These are phyloP conservation scores for Colletotrichum sp. DNA, from an alignment of 2,329 filamentous ascomycete genomes.

Conservation along the genomic window DNA sequence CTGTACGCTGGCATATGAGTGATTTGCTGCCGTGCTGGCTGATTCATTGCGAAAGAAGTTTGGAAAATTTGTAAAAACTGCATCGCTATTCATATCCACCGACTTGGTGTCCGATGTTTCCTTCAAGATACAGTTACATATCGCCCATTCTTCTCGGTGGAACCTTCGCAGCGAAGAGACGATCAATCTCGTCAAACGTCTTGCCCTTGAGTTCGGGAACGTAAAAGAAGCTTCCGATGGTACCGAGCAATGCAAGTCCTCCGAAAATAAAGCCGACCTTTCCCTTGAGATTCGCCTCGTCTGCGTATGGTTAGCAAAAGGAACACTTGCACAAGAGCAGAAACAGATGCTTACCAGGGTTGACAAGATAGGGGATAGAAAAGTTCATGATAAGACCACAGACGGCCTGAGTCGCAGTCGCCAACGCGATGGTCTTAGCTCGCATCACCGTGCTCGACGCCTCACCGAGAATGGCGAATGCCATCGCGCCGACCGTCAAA, in stretches of 20 bases:
- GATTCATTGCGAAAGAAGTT: too few species aligned
- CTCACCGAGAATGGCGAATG: conserved; percentile 59
- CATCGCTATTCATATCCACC: not conserved
- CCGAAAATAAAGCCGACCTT: conserved; percentile 32
- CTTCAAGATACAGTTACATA: not conserved
- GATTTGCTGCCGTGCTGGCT: too few species aligned
- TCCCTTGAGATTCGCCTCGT: conserved; percentile 33
- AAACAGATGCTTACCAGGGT: not conserved
- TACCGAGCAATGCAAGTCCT: conserved; percentile 18
- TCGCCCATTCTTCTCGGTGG: not conserved
- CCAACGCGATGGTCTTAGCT: conserved; percentile 48
- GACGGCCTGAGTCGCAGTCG: conserved; percentile 44
- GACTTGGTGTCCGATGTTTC: not conserved
- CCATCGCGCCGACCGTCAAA: conserved; percentile 36
- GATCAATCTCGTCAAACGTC: conserved; percentile 26
- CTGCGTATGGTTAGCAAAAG: fast-evolving
- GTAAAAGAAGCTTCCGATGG: conserved; percentile 24
- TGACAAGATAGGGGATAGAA: conserved; percentile 30
- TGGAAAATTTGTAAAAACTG: fast-evolving
- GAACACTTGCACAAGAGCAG: too few species aligned
- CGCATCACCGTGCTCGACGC: conserved; percentile 47
- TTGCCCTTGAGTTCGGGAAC: conserved; percentile 27
- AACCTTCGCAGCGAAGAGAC: conserved; percentile 31
- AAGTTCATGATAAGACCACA: conserved; percentile 36
- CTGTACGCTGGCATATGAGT: too few species aligned